These are phyloP conservation scores for Nidularia pulvinata DNA, from an alignment of 768 basidiomycete genomes.

Conservation along the genomic window DNA sequence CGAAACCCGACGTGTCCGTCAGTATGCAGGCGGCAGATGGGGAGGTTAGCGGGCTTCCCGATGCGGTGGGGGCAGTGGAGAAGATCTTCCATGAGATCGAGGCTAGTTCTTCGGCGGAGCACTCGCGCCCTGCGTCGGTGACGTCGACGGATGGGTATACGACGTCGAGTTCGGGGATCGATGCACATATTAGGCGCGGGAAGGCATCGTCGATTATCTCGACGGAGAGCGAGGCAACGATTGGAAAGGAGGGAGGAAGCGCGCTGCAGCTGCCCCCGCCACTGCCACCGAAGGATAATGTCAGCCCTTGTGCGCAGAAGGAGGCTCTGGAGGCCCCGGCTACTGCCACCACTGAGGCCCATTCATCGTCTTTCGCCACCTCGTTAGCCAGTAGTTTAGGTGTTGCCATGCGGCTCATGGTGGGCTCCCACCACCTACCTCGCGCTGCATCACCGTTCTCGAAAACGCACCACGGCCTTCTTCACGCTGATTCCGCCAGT, in stretches of 20 bases:
- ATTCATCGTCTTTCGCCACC: slow-evolving; percentile 40
- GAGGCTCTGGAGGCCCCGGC: slow-evolving; percentile 1
- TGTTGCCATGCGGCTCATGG: slow-evolving; percentile 60
- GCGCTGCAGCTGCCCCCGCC: slow-evolving; percentile 15
- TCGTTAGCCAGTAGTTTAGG: slow-evolving; percentile 52
- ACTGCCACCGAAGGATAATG: slow-evolving; percentile 18
- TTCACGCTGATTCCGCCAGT: slow-evolving; percentile 33
- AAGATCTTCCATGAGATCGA: slow-evolving; percentile 47
- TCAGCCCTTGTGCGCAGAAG: background rate
- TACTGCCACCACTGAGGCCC: slow-evolving; percentile 7
- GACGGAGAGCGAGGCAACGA: slow-evolving; percentile 33
- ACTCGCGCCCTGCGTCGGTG: slow-evolving; percentile 23
- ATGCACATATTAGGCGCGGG: slow-evolving; percentile 11
- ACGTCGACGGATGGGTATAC: slow-evolving; percentile 12
- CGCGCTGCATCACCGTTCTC: slow-evolving; percentile 28
- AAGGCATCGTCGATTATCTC: slow-evolving; percentile 39
- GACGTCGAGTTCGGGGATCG: slow-evolving; percentile 18
- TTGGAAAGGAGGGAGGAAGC: slow-evolving; percentile 18
- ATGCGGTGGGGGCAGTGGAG: slow-evolving; percentile 33
- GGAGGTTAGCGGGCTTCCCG: slow-evolving; percentile 32
- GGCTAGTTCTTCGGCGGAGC: slow-evolving; percentile 13
- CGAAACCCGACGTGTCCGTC: slow-evolving; percentile 59
- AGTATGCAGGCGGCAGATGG: slow-evolving; percentile 52
- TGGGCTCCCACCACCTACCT: slow-evolving; percentile 31
- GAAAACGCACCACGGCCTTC: slow-evolving; percentile 49